phyloP scores from a whole-genome alignment of 495 filamentous ascomycete genomes.

The Staphylotrichum tortipilum region DNA sequence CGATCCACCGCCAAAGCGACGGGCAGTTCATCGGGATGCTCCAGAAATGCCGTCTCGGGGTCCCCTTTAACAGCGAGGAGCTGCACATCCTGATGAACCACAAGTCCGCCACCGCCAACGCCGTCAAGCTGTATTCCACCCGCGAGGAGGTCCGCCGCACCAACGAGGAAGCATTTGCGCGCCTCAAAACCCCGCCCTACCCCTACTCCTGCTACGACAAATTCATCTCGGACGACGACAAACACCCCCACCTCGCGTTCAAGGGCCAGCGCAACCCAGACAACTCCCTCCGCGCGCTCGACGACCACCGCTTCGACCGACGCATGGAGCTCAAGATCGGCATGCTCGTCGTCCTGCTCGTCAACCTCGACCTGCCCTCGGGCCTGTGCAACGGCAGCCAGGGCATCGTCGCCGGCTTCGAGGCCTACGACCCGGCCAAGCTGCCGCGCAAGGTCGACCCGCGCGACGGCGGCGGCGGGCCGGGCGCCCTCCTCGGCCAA shows the following conservation, averaged over 20 bases:
- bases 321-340: constrained; percentile 70
- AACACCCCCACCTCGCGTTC: constrained; percentile 55
- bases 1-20: constrained; percentile 48
- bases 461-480: constrained; percentile 12
- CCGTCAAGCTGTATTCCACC: constrained; percentile 40
- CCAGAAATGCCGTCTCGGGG: constrained; percentile 42
- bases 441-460: constrained; percentile 20
- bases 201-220: constrained; percentile 69
- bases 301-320: constrained; percentile 44
- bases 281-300: constrained; percentile 53
- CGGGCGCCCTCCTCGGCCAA: constrained; percentile 23
- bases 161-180: constrained; percentile 31
- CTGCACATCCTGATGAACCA: constrained; percentile 40
- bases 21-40: constrained; percentile 41
- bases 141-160: constrained; percentile 31
- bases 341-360: constrained; percentile 88
- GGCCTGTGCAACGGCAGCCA: constrained; percentile 85
- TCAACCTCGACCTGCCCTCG: constrained; percentile 67
- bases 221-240: constrained; percentile 45
- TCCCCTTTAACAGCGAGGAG: constrained; percentile 27
- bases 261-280: constrained; percentile 53
- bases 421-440: constrained; percentile 50
- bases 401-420: constrained; percentile 72
- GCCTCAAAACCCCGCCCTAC: constrained; percentile 24
- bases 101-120: constrained; percentile 31